Conservation (phyloP, 2,329 filamentous ascomycete genomes). For the Aspergillus tanneri region DNA sequence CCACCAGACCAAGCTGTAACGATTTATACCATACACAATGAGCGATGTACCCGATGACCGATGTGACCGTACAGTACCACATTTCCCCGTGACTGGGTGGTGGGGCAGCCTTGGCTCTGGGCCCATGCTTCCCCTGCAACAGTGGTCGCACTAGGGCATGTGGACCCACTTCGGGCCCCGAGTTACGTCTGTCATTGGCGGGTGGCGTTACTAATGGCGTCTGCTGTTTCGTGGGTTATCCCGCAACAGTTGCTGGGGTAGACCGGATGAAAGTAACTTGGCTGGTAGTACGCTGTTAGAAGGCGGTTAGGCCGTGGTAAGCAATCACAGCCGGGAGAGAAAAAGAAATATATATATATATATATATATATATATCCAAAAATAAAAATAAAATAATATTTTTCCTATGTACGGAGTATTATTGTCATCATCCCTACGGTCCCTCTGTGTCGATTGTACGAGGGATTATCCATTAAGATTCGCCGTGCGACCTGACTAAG, state of each 20-base stretch:
- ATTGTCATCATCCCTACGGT: not conserved
- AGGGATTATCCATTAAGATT: not conserved
- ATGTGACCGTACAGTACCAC: conserved; percentile 10
- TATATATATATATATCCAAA: too few relatives aligned
- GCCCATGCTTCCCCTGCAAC: conserved; percentile 17
- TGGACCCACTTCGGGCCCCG: conserved; percentile 6
- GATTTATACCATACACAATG: too few relatives aligned
- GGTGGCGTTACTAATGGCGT: conserved; percentile 3
- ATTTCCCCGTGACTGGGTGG: conserved; percentile 16
- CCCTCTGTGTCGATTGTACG: not conserved
- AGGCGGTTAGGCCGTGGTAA: conserved; percentile 5
- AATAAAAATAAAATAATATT: not conserved
- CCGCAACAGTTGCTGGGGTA: conserved; percentile 23
- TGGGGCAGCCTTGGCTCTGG: conserved; percentile 18
- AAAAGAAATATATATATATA: not conserved
- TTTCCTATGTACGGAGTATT: too few relatives aligned
- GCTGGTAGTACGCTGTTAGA: not conserved
- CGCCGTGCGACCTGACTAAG: not conserved
- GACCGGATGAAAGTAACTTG: conserved; percentile 3
- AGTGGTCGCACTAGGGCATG: conserved; percentile 5
- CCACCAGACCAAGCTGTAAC: too few relatives aligned
- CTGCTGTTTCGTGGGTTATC: conserved; percentile 22
- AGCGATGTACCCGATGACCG: conserved; percentile 4
- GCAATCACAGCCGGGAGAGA: not conserved
- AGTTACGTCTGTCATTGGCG: not conserved